phyloP scores from a whole-genome alignment of 2,329 filamentous ascomycete genomes.

The Coleophoma eucalyptorum region DNA sequence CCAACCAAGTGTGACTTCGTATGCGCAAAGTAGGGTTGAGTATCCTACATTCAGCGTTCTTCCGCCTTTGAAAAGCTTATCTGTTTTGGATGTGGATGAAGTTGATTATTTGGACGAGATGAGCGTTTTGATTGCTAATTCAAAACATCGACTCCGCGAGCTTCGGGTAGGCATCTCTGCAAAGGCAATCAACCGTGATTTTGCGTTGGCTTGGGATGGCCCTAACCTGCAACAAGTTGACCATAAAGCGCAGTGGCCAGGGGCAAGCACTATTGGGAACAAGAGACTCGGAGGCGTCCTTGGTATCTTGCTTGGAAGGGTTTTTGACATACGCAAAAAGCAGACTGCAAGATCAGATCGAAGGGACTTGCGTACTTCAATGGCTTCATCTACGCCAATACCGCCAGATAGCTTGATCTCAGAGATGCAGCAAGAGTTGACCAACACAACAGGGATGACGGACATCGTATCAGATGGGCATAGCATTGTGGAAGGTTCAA shows the following conservation, averaged over 20 bases:
- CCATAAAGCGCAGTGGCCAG: conserved; percentile 51
- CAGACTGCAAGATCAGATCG: conserved; percentile 17
- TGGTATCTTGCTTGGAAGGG: conserved; percentile 62
- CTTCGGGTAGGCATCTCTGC: conserved; percentile 69
- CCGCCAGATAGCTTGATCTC: conserved; percentile 4
- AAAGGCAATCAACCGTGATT: conserved; percentile 41
- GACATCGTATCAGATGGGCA: too few species aligned
- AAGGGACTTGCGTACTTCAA: conserved; percentile 11
- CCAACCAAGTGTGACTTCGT: neutral
- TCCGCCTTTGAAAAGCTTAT: conserved; percentile 69
- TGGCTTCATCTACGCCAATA: conserved; percentile 10
- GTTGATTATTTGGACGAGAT: conserved; percentile 81
- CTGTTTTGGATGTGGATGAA: conserved; percentile 78
- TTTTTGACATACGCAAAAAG: conserved; percentile 53
- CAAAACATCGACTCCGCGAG: conserved; percentile 61
- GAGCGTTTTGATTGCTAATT: conserved; percentile 71
- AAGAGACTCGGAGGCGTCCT: conserved; percentile 64
- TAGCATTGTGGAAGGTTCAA: too few species aligned
- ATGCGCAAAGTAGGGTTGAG: conserved; percentile 8
- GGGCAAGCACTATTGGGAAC: conserved; percentile 53
- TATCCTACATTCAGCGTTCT: conserved; percentile 78
- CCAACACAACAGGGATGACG: neutral
- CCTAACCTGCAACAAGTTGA: conserved; percentile 60
- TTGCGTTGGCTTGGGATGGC: conserved; percentile 61
- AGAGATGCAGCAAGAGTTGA: neutral